A percentile compares a stretch with the other conserved stretches of the same genome.
These are phyloP conservation scores for Fraxinus quadrangulata DNA, from an alignment of 257 asterid species.

Conservation along the genomic window DNA sequence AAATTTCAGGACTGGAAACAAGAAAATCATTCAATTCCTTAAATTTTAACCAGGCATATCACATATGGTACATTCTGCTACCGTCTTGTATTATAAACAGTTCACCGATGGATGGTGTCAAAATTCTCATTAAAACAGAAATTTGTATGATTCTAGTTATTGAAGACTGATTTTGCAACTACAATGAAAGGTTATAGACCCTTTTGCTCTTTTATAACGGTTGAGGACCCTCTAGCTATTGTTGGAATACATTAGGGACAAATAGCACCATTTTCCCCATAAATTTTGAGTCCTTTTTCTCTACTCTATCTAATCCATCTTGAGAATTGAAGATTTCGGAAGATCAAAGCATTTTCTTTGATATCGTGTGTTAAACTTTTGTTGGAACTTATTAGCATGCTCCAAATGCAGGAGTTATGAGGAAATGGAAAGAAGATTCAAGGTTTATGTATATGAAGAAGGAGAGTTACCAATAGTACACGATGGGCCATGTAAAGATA, in stretches of 20 bases:
- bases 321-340: not conserved
- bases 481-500: conserved; percentile 85
- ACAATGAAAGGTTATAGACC: not conserved
- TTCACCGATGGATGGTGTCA: not conserved
- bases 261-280: not conserved
- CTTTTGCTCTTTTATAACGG: not conserved
- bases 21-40: not conserved
- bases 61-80: conserved; percentile 2
- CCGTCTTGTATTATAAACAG: conserved; percentile 5
- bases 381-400: not conserved
- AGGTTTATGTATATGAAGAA: conserved; percentile 78
- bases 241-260: not conserved
- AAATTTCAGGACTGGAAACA: conserved; percentile 1
- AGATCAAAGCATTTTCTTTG: not conserved
- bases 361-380: not conserved
- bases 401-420: conserved; percentile 62
- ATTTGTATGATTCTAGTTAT: not conserved
- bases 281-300: not conserved
- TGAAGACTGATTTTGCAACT: not conserved
- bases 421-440: conserved; percentile 92
- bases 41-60: conserved; percentile 1
- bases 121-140: not conserved
- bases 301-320: not conserved
- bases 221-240: not conserved
- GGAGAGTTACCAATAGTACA: conserved; percentile 85